Evolutionary conservation across 2,329 filamentous ascomycete species (phyloP).

Genomic region (Chrysosphaeria jannelii): DNA sequence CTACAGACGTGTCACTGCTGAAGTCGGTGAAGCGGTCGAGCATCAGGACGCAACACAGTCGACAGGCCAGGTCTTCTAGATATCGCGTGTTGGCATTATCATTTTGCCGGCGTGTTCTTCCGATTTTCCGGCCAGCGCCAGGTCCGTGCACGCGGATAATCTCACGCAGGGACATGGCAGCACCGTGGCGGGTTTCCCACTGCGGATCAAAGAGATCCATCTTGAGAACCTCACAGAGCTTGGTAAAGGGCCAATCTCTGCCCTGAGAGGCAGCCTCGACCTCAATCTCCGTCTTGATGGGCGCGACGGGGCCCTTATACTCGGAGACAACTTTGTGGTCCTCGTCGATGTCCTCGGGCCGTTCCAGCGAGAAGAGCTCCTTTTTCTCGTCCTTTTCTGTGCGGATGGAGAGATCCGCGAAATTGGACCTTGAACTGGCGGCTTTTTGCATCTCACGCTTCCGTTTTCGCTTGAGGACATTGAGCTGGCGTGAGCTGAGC

Average conservation of each 20-base stretch:
- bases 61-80: constrained; percentile 86
- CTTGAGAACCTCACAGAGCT: constrained; percentile 77
- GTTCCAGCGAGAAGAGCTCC: constrained; percentile 80
- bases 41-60: constrained; percentile 86
- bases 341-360: constrained; percentile 50
- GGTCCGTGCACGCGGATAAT: constrained; percentile 72
- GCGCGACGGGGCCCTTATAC: constrained; percentile 58
- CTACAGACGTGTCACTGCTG: constrained; percentile 87
- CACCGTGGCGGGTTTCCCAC: constrained; percentile 91
- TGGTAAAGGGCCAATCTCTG: constrained; percentile 76
- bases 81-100: constrained; percentile 51
- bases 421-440: constrained; percentile 56
- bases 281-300: constrained; percentile 67
- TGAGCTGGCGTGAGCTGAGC: constrained; percentile 77
- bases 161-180: constrained; percentile 81
- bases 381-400: constrained; percentile 17
- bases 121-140: constrained; percentile 51
- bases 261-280: constrained; percentile 48
- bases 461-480: constrained; percentile 77
- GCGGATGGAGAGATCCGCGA: constrained; percentile 57
- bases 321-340: constrained; percentile 80
- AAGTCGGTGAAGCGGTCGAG: constrained; percentile 94
- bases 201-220: constrained; percentile 77
- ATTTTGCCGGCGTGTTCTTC: constrained; percentile 44
- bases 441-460: constrained; percentile 75